Evolutionary conservation across 257 asterid genomes (phyloP).

Genomic region (Avicennia marina): DNA sequence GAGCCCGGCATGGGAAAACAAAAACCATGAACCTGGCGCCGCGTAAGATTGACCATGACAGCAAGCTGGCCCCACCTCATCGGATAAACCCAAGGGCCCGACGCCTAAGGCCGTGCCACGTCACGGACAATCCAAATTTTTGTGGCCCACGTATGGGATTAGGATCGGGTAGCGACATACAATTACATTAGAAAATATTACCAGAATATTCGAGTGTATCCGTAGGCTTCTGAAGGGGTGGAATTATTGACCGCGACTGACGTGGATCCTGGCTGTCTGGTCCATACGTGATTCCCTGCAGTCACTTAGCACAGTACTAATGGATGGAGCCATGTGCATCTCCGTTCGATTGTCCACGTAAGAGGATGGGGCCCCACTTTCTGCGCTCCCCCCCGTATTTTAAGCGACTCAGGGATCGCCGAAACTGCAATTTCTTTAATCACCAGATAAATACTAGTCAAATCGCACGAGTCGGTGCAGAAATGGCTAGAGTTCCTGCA

Average conservation of each 20-base stretch:
- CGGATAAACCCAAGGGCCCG: constrained; percentile 31
- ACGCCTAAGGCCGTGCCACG: constrained; percentile 41
- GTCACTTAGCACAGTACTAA: too few relatives aligned
- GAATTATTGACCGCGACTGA: constrained; percentile 43
- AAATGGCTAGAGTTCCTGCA: constrained; percentile 37
- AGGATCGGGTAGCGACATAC: constrained; percentile 23
- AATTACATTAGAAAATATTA: neutral
- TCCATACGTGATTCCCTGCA: constrained; percentile 18
- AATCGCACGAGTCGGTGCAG: constrained; percentile 1
- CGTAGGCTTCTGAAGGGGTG: constrained; percentile 14
- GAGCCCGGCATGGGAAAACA: neutral
- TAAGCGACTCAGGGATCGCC: neutral
- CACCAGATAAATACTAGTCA: neutral
- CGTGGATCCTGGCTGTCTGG: constrained; percentile 82
- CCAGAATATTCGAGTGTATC: constrained; percentile 78
- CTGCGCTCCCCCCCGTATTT: neutral
- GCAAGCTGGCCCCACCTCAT: constrained; percentile 35
- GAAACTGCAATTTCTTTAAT: constrained; percentile 16
- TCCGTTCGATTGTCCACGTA: constrained; percentile 27
- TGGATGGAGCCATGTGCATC: constrained; percentile 33
- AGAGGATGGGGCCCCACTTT: constrained; percentile 24
- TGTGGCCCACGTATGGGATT: constrained; percentile 34
- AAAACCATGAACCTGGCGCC: constrained; percentile 60
- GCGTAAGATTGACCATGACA: constrained; percentile 42
- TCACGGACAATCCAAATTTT: neutral